Conservation (phyloP, 179 eudicot species). For the Drosera spatulata region DNA sequence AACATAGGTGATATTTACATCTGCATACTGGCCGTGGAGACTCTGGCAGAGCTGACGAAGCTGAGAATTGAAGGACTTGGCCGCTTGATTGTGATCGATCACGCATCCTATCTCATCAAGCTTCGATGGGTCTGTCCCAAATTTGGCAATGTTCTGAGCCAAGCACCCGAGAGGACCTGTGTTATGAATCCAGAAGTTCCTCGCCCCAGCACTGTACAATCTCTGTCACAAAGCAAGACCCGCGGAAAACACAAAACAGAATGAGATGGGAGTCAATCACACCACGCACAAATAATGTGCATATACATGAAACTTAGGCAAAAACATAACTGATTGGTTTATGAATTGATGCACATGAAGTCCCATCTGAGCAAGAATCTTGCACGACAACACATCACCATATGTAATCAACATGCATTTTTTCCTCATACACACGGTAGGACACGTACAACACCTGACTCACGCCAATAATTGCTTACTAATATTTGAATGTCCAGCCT, state of each 20-base stretch:
- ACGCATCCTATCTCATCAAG: constrained; percentile 75
- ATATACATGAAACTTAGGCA: no score
- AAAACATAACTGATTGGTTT: no score
- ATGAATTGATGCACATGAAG: no score
- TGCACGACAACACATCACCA: no score
- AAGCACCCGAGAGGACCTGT: constrained; percentile 97
- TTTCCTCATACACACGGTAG: no score
- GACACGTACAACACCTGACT: no score
- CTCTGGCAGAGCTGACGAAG: constrained; percentile 62
- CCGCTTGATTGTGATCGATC: constrained; percentile 73
- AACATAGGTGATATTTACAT: constrained; percentile 57
- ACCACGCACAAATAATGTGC: no score
- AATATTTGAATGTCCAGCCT: no score
- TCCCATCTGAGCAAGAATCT: no score
- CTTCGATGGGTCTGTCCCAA: constrained; percentile 58
- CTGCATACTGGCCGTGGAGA: constrained; percentile 49
- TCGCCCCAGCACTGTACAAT: constrained; percentile 67
- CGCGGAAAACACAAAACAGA: not conserved
- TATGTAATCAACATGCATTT: no score
- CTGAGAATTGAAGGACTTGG: constrained; percentile 70
- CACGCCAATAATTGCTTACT: no score
- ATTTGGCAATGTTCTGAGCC: constrained; percentile 64
- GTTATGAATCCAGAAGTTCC: constrained; percentile 87
- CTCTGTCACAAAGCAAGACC: constrained; percentile 20
- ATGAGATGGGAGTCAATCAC: no score